Percentiles rank a stretch among this genome's conserved stretches.
Conservation (phyloP, 352 stramenopile genomes). For the Globisporangium solare region DNA sequence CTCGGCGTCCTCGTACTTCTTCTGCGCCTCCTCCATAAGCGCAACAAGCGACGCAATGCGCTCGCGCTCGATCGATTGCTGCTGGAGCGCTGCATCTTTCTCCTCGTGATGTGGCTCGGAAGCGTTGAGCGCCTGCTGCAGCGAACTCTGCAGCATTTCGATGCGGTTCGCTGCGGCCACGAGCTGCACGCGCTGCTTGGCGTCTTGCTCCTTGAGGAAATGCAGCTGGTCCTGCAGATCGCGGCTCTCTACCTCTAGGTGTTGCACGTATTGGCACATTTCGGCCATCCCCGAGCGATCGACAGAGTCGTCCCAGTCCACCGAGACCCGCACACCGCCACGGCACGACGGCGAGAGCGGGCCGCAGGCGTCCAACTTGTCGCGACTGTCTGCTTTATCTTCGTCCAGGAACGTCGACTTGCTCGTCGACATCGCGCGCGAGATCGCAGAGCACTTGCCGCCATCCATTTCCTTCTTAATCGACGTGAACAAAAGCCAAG, state of each 20-base stretch:
- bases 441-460: too few relatives aligned
- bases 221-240: slow-evolving; percentile 40
- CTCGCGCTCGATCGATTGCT: slow-evolving; percentile 34
- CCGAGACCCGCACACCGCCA: neutral
- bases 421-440: too few relatives aligned
- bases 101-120: slow-evolving; percentile 25
- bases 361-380: too few relatives aligned
- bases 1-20: slow-evolving; percentile 50
- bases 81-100: slow-evolving; percentile 26
- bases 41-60: slow-evolving; percentile 22
- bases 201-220: slow-evolving; percentile 30
- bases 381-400: too few relatives aligned
- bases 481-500: too few relatives aligned
- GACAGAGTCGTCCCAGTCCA: slow-evolving; percentile 24
- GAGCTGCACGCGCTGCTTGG: slow-evolving; percentile 29
- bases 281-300: slow-evolving; percentile 24
- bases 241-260: slow-evolving; percentile 40
- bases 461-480: too few relatives aligned
- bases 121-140: slow-evolving; percentile 23
- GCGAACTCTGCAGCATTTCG: slow-evolving; percentile 32
- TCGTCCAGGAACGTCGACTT: too few relatives aligned
- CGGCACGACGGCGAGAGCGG: too few relatives aligned
- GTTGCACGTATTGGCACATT: slow-evolving; percentile 47
- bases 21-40: slow-evolving; percentile 37
- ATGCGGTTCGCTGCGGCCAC: slow-evolving; percentile 22